Base-by-base conservation (phyloP, 495 filamentous ascomycete species). In the Parmelia sp. region DNA sequence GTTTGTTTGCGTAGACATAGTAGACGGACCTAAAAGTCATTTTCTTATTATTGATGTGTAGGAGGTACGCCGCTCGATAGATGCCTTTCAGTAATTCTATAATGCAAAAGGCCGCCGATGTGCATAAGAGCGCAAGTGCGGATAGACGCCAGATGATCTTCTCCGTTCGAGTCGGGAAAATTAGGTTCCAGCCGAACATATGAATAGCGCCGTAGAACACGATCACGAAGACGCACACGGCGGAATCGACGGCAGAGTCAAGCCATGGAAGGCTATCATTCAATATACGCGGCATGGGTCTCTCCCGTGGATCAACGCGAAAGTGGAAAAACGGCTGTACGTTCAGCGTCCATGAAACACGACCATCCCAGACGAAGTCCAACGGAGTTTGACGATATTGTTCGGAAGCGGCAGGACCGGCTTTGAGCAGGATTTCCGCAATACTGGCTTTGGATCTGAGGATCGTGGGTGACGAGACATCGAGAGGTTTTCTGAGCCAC, bases 271-370 rank as follows among this genome's bases (percentile, higher is more conserved):
- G 53, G 21, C 58, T 23, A 42, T 68, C 62, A 51, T 69, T 69
- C 49, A 56, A 35, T 29, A 69, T 40, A 1, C 68, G 65, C 35
- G 68, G 60, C 44, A 67, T 33, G 4, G 68, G 68, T 56, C 68
- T 42, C 31, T 42, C 25, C 21, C 37, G 49, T 9, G 64, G 68
- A 27, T 57, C 61, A 19, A 44, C 25, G 1, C 61, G 61, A 36
- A 69, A 61, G 15, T 90, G 82, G 64, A 85, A 89, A 74, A 91
- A 88, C 35, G 88, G 88, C 37, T 89, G 90, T 47, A 88, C 84
- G 74, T 92, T 87, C 5, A 81, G 78, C 58, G 91, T 69, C 89
- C 87, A 91, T 1, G 61, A 64, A 19, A 61, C 61, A 33, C 47
- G 33, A 23, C 57, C 55, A 21, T 69, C 57, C 49, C 75, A 72